Evolutionary conservation across 2,329 filamentous ascomycete genomes (phyloP), one percentile per base, ranked within the genome.

Genomic region (Beauveria caledonica): DNA sequence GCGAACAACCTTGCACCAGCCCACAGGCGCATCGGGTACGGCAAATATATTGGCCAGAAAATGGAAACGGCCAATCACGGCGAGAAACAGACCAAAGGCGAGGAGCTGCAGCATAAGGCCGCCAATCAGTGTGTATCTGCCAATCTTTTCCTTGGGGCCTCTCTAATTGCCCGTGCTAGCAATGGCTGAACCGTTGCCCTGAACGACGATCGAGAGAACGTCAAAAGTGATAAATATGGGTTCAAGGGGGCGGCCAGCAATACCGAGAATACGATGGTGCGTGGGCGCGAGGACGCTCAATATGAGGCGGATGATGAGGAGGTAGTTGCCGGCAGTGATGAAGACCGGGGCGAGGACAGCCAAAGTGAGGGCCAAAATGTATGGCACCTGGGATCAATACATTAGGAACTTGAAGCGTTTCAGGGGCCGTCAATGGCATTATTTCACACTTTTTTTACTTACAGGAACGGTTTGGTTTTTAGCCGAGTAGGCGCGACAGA

Each of bases 261-360:
- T 70, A 5, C 68, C 70, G 48, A 76, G 71, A 29, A 76, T 70
- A 6, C 63, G 68, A 25, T 75, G 74, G 2, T 67, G 66, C 0
- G 66, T 62, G 0, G 63, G 60, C 1, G 73, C 72, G 1, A 78
- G 70, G 10, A 73, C 72, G 11, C 68, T 66, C 11, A 72, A 67
- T 58, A 79, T 76, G 6, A 82, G 68, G 13, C 76, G 73, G n/a
- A 76, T 77, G 56, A 82, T 75, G 50, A 81, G 73, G 57, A 81
- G 72, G 66, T 82, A 82, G 60, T 80, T 77, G 2, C 76, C 78
- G 0, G 79, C 79, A 17, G 77, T 77, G 53, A 80, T 67, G 56
- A 81, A 73, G 46, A 80, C 71, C 0, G 79, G 79, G 0, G 78
- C 77, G 45, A 82, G 70, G 13, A 80, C 75, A n/a, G 79, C 76